Evolutionary conservation across 2,329 filamentous ascomycete species (phyloP).

Genomic region (Colletotrichum sp.): DNA sequence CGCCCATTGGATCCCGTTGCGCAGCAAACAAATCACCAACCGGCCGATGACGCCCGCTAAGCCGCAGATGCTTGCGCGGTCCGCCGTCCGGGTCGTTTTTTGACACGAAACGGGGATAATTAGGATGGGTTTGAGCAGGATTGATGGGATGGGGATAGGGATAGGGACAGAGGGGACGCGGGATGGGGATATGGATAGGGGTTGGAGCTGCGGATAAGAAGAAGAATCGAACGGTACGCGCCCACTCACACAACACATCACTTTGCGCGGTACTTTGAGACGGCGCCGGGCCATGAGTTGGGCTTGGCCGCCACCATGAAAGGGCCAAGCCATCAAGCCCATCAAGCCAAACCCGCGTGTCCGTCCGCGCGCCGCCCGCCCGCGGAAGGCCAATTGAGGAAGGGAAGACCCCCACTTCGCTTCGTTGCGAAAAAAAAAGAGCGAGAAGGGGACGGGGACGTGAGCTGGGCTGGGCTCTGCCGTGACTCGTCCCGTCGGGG

Average conservation of each 20-base stretch:
- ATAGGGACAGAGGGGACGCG: background rate
- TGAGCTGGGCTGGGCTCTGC: background rate
- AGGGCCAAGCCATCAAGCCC: background rate
- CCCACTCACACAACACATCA: background rate
- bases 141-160: background rate
- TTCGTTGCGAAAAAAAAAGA: background rate
- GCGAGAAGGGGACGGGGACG: background rate
- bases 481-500: background rate
- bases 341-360: background rate
- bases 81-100: background rate
- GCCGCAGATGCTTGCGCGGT: slow-evolving; percentile 6
- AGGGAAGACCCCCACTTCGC: background rate
- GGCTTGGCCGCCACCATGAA: background rate
- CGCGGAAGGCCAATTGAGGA: background rate
- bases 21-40: background rate
- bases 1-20: background rate
- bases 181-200: background rate
- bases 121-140: background rate
- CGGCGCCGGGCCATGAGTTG: background rate
- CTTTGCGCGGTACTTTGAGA: background rate
- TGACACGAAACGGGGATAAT: background rate
- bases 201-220: background rate
- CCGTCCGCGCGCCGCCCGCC: background rate
- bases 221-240: background rate
- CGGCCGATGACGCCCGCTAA: background rate